These are phyloP conservation scores for Leishmania braziliensis DNA, from an alignment of 208 protist genomes.

Conservation along the genomic window DNA sequence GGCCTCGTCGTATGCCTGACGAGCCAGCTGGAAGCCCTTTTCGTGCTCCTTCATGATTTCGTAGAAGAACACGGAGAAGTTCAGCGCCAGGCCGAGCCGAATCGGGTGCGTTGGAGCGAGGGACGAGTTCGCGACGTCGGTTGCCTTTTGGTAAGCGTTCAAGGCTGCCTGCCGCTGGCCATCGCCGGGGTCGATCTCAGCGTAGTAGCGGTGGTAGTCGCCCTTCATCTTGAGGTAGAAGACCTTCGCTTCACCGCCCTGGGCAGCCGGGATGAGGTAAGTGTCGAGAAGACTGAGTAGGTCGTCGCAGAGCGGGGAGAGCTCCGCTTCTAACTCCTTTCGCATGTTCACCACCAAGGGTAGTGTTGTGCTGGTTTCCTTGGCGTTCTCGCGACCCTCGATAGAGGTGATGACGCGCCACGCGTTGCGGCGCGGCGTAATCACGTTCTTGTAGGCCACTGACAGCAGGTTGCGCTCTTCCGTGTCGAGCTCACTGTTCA, in stretches of 20 bases:
- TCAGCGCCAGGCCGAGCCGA: slow-evolving; percentile 99
- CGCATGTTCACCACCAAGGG: slow-evolving; percentile 95
- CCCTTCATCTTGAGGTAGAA: slow-evolving; percentile 97
- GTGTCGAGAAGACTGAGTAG: slow-evolving; percentile 96
- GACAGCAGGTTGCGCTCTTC: slow-evolving; percentile 99
- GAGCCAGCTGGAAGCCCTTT: slow-evolving; percentile 92
- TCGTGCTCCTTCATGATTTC: slow-evolving; percentile 98
- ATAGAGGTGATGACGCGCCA: slow-evolving; percentile 99
- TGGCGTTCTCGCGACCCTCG: slow-evolving; percentile 95
- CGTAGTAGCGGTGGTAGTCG: slow-evolving; percentile 98
- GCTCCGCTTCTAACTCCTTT: slow-evolving; percentile 96
- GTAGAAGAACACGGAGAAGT: slow-evolving; percentile 99
- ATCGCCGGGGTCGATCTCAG: slow-evolving; percentile 96
- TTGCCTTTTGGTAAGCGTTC: slow-evolving; percentile 90
- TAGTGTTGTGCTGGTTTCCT: slow-evolving; percentile 89
- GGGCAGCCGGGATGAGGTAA: slow-evolving; percentile 96
- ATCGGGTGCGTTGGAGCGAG: slow-evolving; percentile 97
- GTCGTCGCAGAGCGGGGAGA: slow-evolving; percentile 98
- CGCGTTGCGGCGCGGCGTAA: slow-evolving; percentile 98
- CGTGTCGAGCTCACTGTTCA: slow-evolving; percentile 96
- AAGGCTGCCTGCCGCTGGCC: slow-evolving; percentile 80
- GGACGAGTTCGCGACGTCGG: slow-evolving; percentile 84
- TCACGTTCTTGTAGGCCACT: slow-evolving; percentile 99
- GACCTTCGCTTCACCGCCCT: slow-evolving; percentile 91
- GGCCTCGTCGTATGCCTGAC: slow-evolving; percentile 95